Conservation (phyloP, 768 basidiomycete species). For the Leccinum rimulosum region DNA sequence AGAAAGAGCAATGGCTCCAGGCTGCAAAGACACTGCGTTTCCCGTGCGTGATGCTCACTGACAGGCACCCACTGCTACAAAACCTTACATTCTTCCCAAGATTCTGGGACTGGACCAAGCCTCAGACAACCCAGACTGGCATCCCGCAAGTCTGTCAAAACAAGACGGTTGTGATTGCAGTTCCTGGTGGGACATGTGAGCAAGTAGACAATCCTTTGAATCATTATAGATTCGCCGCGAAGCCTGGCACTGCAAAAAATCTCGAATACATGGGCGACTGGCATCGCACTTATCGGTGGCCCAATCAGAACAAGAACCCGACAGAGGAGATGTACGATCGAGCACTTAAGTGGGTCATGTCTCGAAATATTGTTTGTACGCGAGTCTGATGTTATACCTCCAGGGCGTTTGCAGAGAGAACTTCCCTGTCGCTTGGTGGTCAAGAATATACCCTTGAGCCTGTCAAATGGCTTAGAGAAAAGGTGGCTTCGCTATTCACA, state of each 20-base stretch:
- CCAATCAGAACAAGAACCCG: not conserved
- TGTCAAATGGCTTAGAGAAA: constrained; percentile 16
- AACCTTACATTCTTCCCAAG: not conserved
- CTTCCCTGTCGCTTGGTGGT: not conserved
- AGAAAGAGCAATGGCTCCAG: constrained; percentile 9
- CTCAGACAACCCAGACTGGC: not conserved
- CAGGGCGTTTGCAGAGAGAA: constrained; percentile 7
- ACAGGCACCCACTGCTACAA: not conserved
- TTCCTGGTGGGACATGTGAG: not conserved
- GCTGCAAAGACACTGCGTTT: constrained; percentile 14
- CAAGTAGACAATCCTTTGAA: constrained; percentile 11
- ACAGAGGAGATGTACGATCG: constrained; percentile 10
- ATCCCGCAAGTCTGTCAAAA: constrained; percentile 6
- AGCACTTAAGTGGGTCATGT: constrained; percentile 8
- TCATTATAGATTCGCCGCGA: constrained; percentile 8
- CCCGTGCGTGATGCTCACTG: constrained; percentile 10
- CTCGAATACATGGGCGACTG: constrained; percentile 8
- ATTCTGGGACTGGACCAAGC: constrained; percentile 20
- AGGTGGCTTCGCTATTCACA: constrained; percentile 13
- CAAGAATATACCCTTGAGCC: not conserved
- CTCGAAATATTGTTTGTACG: too few relatives aligned
- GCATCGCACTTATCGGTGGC: constrained; percentile 5
- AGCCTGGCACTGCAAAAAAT: not conserved
- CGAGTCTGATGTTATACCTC: not conserved
- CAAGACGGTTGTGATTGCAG: not conserved